Evolutionary conservation across 345 rosid genomes (phyloP), one percentile per base, ranked within the genome.

Genomic region (Ricinus communis): DNA sequence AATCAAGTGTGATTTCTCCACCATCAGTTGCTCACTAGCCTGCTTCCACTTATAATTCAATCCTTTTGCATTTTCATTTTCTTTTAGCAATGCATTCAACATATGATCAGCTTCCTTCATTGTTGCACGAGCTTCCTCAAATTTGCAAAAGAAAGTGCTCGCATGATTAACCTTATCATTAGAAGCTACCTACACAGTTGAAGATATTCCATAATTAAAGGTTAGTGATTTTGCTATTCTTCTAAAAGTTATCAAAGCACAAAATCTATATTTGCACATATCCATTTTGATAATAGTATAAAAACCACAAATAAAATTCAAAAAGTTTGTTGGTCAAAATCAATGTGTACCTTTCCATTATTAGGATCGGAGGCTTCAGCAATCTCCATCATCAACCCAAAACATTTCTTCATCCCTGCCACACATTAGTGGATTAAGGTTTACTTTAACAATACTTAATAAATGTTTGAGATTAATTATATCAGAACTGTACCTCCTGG

Each of bases 81-180:
- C 93, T 68, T 82, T 85, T 68, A 87, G 75, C 81, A 89, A 76
- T 64, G 84, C 87, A 70, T 84, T 87, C 75, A 91, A 74, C 82
- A 84, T 82, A 61, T 74, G 71, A 80, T 88, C 91, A 80, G 93
- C 96, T 80, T 93, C 96, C 74, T 74, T 81, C 86, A 93, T 89
- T 74, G 88, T 86, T 67, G 81, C 83, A 80, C 73, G 85, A 68
- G 88, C 86, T 77, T 82, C 90, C 80, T 91, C 90, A 85, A 87
- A 86, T 64, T 83, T 88, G 51, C 74, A 71, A 15, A 85, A 80
- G 89, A 89, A 88, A 50, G 75, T 74, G 77, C 73, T 61, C 38
- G 75, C 85, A 71, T 73, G 81, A 75, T 58, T 77, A 71, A 67
- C 70, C 70, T 82, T 86, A 54, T 86, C 78, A 57, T 71, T 71